Evolutionary conservation across 2,329 filamentous ascomycete species (phyloP), one percentile per base, ranked within the genome.

Genomic region (Colletotrichum eleusines): DNA sequence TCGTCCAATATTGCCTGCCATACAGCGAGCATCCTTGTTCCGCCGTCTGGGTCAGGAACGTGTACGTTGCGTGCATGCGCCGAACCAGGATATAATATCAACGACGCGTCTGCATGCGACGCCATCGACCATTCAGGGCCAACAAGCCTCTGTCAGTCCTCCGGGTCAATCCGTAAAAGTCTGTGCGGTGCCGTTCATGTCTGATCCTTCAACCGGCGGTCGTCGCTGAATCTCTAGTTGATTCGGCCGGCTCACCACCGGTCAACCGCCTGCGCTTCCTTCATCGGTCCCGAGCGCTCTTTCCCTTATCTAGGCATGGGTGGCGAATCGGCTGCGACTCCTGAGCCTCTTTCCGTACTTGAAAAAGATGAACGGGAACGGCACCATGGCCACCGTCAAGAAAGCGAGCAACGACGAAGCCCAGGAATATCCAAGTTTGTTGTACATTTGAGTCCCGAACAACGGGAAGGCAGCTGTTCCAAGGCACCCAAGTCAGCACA

Each of bases 401-500:
- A 91, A 91, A 2, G 85, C 90, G 54, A 92, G 79, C 51, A 92
- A 77, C 50, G 84, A 88, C 1, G 88, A 87, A 9, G 89, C 90
- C 92, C 92, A 94, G 72, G 91, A 88, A 69, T 91, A 88, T 20
- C 92, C 92, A 31, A 95, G 84, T 33, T 82, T 85, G 11, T 87
- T 78, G 77, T 94, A 95, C 90, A 95, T 89, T 74, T 90, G 91
- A 35, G 89, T 86, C 20, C 91, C 91, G 78, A 95, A 94, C 2
- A 94, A 82, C 18, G 92, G 92, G 75, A 95, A 95, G 4, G 89
- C 88, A 63, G 93, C 94, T 89, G 73, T 20, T 42, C 54, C 44
- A 51, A 60, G 26, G 58, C 38, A 53, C 59, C 31, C 31, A 48
- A 38, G 59, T 72, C 57, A 72, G 66, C 66, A 46, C 26, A 28